Evolutionary conservation across 2,329 filamentous ascomycete genomes (phyloP).

Genomic region (Scleromitrula shiraiana): DNA sequence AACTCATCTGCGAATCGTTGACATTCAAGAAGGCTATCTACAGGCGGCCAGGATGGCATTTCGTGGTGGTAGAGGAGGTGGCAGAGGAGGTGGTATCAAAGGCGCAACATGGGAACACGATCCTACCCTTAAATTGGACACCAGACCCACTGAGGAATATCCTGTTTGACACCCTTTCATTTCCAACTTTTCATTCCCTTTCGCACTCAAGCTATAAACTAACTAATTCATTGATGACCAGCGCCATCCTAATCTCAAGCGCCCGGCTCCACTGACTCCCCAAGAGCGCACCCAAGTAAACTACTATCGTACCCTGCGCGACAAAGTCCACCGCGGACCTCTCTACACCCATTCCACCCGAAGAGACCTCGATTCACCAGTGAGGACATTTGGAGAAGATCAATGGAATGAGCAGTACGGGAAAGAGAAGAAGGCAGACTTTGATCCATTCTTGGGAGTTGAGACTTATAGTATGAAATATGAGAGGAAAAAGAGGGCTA

Average conservation of each 20-base stretch:
- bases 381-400: constrained; percentile 35
- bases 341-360: constrained; percentile 38
- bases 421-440: constrained; percentile 32
- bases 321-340: constrained; percentile 49
- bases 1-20: not conserved
- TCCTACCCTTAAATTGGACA: constrained; percentile 25
- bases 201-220: not conserved
- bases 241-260: constrained; percentile 29
- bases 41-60: constrained; percentile 20
- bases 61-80: constrained; percentile 22
- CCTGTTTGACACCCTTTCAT: constrained; percentile 31
- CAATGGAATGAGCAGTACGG: constrained; percentile 30
- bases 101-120: constrained; percentile 29
- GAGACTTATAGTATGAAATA: constrained; percentile 52
- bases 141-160: constrained; percentile 38
- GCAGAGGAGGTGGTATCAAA: constrained; percentile 21
- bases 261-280: constrained; percentile 33
- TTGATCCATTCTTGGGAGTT: constrained; percentile 55
- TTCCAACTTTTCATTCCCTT: not conserved
- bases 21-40: not conserved
- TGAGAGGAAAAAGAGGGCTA: constrained; percentile 43
- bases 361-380: constrained; percentile 30
- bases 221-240: not conserved
- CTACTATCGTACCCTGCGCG: constrained; percentile 43
- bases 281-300: constrained; percentile 41